These are phyloP conservation scores for Quercus alba DNA, from an alignment of 306 rosid genomes.

Conservation along the genomic window DNA sequence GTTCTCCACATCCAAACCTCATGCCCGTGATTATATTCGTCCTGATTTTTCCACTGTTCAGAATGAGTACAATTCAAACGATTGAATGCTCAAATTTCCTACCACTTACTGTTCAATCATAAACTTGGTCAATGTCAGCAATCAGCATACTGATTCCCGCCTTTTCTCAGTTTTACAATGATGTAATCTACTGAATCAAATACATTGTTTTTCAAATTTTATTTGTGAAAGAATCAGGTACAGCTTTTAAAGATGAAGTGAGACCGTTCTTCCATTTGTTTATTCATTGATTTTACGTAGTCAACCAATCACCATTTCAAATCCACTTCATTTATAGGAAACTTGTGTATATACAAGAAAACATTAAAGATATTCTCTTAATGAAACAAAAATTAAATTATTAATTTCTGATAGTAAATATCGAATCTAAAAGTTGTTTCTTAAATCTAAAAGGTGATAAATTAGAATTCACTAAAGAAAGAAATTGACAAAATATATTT, in stretches of 20 bases:
- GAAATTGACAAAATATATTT: too few species aligned
- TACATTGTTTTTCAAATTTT: neutral
- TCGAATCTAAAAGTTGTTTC: fast-evolving
- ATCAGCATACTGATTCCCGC: neutral
- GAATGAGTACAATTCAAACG: neutral
- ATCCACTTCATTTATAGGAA: too few species aligned
- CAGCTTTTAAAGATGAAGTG: neutral
- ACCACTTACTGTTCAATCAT: neutral
- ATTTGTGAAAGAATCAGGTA: neutral
- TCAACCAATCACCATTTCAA: too few species aligned
- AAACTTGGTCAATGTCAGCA: neutral
- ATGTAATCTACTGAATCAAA: neutral
- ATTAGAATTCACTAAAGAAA: fast-evolving
- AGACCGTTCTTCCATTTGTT: neutral
- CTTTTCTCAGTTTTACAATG: neutral
- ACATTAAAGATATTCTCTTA: too few species aligned
- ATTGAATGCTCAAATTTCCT: neutral
- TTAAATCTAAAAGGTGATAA: fast-evolving
- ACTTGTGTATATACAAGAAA: too few species aligned
- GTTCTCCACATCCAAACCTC: too few species aligned
- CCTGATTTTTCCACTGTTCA: neutral
- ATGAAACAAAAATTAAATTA: too few species aligned
- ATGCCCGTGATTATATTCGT: too few species aligned
- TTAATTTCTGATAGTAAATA: fast-evolving
- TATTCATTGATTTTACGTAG: neutral